Conservation (phyloP, 108 stramenopile species). For the Skeletonema costatum region DNA sequence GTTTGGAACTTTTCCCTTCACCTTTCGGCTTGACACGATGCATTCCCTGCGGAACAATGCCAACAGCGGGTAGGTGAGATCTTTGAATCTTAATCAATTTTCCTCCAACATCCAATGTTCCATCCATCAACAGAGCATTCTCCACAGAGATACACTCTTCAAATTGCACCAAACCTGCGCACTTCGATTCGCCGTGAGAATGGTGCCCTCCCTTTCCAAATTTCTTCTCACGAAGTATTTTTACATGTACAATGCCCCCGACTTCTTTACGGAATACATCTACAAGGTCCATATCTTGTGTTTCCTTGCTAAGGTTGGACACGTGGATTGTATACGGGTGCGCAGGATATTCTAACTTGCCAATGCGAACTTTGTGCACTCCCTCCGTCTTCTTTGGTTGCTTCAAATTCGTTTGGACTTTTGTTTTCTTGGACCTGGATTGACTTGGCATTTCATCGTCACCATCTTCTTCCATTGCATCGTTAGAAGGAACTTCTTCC, state of each 20-base stretch:
- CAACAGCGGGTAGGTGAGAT: conserved; percentile 81
- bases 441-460: conserved; percentile 8
- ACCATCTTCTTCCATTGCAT: conserved; percentile 19
- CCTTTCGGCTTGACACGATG: conserved; percentile 84
- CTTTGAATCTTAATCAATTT: conserved; percentile 68
- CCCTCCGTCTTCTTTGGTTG: conserved; percentile 49
- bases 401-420: conserved; percentile 49
- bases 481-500: not conserved
- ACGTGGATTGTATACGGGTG: conserved; percentile 91
- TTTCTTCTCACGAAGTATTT: conserved; percentile 80
- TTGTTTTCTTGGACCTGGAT: conserved; percentile 30
- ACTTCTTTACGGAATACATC: conserved; percentile 69
- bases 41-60: conserved; percentile 78
- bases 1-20: conserved; percentile 69
- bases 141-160: conserved; percentile 82
- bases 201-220: conserved; percentile 48
- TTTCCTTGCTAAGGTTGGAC: conserved; percentile 58
- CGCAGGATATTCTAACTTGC: conserved; percentile 82
- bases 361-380: conserved; percentile 72
- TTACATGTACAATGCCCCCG: conserved; percentile 82
- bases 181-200: conserved; percentile 70
- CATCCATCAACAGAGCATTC: conserved; percentile 68
- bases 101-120: conserved; percentile 67
- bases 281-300: conserved; percentile 89
- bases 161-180: conserved; percentile 86